phyloP scores from a whole-genome alignment of 768 basidiomycete genomes.

The Leccinum pellstonianum region DNA sequence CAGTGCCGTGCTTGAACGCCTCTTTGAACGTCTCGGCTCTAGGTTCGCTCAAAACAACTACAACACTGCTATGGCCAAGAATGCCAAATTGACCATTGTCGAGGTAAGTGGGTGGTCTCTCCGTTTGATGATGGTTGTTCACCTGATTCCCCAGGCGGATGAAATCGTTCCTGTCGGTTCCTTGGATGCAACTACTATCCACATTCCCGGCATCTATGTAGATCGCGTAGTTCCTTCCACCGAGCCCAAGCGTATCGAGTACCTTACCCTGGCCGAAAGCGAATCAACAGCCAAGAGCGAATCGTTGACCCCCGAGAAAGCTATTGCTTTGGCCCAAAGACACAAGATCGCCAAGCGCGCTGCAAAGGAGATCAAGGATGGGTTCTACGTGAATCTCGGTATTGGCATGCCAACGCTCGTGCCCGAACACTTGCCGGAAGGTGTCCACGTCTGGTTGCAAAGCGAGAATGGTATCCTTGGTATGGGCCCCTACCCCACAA shows the following conservation, averaged over 20 bases:
- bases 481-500: slow-evolving; percentile 87
- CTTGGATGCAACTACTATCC: slow-evolving; percentile 78
- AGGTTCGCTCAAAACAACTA: slow-evolving; percentile 91
- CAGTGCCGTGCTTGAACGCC: neutral
- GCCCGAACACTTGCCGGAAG: slow-evolving; percentile 71
- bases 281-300: slow-evolving; percentile 30
- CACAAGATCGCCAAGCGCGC: slow-evolving; percentile 83
- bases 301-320: slow-evolving; percentile 47
- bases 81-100: slow-evolving; percentile 86
- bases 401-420: slow-evolving; percentile 92
- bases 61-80: slow-evolving; percentile 81
- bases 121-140: slow-evolving; percentile 2
- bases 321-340: slow-evolving; percentile 51
- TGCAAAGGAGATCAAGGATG: slow-evolving; percentile 86
- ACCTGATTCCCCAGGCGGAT: slow-evolving; percentile 58
- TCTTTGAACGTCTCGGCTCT: neutral
- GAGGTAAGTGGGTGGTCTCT: slow-evolving; percentile 50
- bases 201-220: slow-evolving; percentile 83
- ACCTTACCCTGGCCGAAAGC: slow-evolving; percentile 62
- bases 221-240: slow-evolving; percentile 84
- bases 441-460: slow-evolving; percentile 83
- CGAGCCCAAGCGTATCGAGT: slow-evolving; percentile 75
- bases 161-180: slow-evolving; percentile 83
- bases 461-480: slow-evolving; percentile 90
- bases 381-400: slow-evolving; percentile 85